Percentiles rank a stretch among this genome's conserved stretches.
phyloP scores from a whole-genome alignment of 352 stramenopile species.

The Aphanomyces astaci region DNA sequence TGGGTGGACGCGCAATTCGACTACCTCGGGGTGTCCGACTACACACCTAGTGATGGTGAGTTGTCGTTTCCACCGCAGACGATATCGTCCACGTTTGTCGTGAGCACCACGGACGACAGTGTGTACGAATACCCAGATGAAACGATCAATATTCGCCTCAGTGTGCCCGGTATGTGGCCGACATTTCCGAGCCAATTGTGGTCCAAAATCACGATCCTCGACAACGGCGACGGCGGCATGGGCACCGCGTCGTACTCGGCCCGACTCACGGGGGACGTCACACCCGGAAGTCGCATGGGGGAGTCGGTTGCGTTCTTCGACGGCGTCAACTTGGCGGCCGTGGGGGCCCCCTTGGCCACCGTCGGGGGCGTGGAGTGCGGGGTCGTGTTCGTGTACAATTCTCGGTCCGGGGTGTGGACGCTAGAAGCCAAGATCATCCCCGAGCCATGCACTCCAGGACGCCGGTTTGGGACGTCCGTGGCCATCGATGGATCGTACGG shows the following conservation, averaged over 20 bases:
- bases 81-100: slow-evolving; percentile 46
- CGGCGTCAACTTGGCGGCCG: slow-evolving; percentile 52
- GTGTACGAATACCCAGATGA: slow-evolving; percentile 90
- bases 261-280: slow-evolving; percentile 33
- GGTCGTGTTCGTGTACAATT: slow-evolving; percentile 59
- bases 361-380: slow-evolving; percentile 36
- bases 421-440: slow-evolving; percentile 45
- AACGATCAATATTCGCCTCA: slow-evolving; percentile 83
- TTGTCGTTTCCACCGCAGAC: slow-evolving; percentile 2
- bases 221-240: slow-evolving; percentile 87
- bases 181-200: slow-evolving; percentile 81
- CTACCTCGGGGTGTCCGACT: slow-evolving; percentile 86
- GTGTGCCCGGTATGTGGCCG: slow-evolving; percentile 88
- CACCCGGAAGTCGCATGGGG: slow-evolving; percentile 22
- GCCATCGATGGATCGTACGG: slow-evolving; percentile 61
- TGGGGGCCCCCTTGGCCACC: slow-evolving; percentile 45
- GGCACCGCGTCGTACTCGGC: slow-evolving; percentile 58
- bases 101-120: slow-evolving; percentile 84
- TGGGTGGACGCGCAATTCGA: slow-evolving; percentile 82
- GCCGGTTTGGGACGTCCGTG: slow-evolving; percentile 61
- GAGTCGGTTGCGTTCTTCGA: slow-evolving; percentile 52
- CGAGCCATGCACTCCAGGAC: slow-evolving; percentile 34
- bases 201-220: slow-evolving; percentile 79
- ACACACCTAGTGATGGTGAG: slow-evolving; percentile 41
- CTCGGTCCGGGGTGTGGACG: slow-evolving; percentile 58